Conservation (phyloP, 345 rosid species). For the Geranium brycei region DNA sequence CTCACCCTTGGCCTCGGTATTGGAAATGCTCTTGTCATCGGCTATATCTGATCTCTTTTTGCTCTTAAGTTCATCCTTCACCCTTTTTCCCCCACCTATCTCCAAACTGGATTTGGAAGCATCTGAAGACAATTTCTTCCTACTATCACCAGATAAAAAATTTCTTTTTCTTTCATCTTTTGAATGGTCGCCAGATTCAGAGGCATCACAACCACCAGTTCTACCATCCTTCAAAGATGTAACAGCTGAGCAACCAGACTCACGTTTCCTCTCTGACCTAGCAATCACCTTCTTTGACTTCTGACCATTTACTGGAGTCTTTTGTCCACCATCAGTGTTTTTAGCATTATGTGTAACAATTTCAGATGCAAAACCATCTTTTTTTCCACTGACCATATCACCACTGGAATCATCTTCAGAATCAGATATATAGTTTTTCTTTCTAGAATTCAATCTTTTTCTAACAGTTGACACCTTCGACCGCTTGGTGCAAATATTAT, state of each 20-base stretch:
- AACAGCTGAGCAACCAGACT: conserved; percentile 17
- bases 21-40: conserved; percentile 18
- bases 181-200: conserved; percentile 22
- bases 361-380: neutral
- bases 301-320: conserved; percentile 25
- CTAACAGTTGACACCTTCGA: neutral
- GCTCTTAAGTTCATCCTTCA: conserved; percentile 21
- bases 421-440: neutral
- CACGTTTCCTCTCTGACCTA: conserved; percentile 24
- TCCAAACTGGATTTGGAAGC: conserved; percentile 22
- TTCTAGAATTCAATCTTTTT: neutral
- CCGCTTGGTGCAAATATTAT: conserved; percentile 8
- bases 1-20: conserved; percentile 16
- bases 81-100: conserved; percentile 19
- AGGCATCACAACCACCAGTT: conserved; percentile 9
- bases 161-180: conserved; percentile 28
- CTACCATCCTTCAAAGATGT: conserved; percentile 22
- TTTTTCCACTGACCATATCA: neutral
- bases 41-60: conserved; percentile 21
- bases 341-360: conserved; percentile 1
- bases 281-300: conserved; percentile 18
- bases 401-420: neutral
- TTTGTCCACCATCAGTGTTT: conserved; percentile 22
- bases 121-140: conserved; percentile 15
- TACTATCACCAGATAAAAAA: conserved; percentile 16